A percentile compares a stretch with the other conserved stretches of the same genome.
Conservation (phyloP, 2,329 filamentous ascomycete species). For the Epichloe scottii region DNA sequence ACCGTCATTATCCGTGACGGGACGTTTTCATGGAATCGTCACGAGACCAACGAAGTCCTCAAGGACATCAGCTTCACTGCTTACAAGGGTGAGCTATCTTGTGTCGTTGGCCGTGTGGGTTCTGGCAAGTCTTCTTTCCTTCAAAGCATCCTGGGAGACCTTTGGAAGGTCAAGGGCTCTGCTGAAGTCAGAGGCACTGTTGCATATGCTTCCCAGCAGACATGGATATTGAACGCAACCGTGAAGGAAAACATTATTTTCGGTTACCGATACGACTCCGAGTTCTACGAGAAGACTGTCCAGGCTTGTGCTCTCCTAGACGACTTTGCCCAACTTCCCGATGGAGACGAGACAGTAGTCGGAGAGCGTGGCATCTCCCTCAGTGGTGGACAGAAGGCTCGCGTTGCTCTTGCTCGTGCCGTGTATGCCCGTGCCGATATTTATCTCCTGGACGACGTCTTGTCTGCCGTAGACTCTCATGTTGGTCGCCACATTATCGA, state of each 20-base stretch:
- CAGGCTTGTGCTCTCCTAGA: constrained; percentile 82
- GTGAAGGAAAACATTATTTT: constrained; percentile 97
- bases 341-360: constrained; percentile 93
- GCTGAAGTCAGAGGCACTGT: constrained; percentile 71
- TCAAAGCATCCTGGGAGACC: constrained; percentile 75
- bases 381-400: constrained; percentile 91
- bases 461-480: constrained; percentile 97
- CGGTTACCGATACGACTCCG: constrained; percentile 82
- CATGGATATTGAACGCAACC: constrained; percentile 97
- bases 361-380: constrained; percentile 94
- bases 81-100: constrained; percentile 85
- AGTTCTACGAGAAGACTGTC: constrained; percentile 88
- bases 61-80: constrained; percentile 79
- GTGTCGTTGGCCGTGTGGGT: constrained; percentile 88
- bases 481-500: constrained; percentile 92
- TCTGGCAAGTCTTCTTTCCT: constrained; percentile 89
- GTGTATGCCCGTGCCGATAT: constrained; percentile 96
- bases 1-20: constrained; percentile 72
- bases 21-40: constrained; percentile 88
- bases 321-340: constrained; percentile 83
- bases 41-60: constrained; percentile 58
- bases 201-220: constrained; percentile 84
- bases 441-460: constrained; percentile 84
- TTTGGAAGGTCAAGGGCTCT: constrained; percentile 79
- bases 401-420: constrained; percentile 79